phyloP scores from a whole-genome alignment of 139 green algal species.

The Chlorella sp. region DNA sequence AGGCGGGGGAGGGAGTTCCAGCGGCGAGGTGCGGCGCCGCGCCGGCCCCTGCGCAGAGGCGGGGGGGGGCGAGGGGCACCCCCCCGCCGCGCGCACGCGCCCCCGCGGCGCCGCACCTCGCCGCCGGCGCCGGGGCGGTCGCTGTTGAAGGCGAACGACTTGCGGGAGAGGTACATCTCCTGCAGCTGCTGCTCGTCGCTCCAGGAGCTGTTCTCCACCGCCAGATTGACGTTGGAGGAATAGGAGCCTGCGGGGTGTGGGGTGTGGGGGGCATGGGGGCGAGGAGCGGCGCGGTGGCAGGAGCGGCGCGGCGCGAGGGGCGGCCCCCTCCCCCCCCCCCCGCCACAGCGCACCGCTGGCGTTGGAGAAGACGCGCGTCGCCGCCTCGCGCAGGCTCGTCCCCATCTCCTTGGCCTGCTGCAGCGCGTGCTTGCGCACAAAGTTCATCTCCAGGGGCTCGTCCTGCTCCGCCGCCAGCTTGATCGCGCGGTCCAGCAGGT shows the following conservation, averaged over 20 bases:
- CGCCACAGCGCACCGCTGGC: slow-evolving; percentile 38
- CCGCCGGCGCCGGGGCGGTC: slow-evolving; percentile 92
- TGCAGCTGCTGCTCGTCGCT: slow-evolving; percentile 95
- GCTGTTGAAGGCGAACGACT: slow-evolving; percentile 98
- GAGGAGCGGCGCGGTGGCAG: not conserved
- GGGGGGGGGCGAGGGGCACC: too few species aligned
- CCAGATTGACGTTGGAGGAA: slow-evolving; percentile 99
- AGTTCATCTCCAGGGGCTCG: slow-evolving; percentile 99
- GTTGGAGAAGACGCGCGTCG: slow-evolving; percentile 98
- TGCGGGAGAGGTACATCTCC: slow-evolving; percentile 96
- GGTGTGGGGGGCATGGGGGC: not conserved
- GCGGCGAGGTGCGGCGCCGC: too few species aligned
- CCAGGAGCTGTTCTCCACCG: slow-evolving; percentile 97
- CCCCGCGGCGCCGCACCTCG: slow-evolving; percentile 59
- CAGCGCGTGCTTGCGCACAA: slow-evolving; percentile 97
- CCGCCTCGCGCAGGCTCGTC: slow-evolving; percentile 85
- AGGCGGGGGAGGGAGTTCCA: not conserved
- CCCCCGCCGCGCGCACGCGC: not conserved
- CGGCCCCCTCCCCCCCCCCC: not conserved
- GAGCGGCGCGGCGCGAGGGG: not conserved
- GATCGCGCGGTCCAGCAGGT: slow-evolving; percentile 94
- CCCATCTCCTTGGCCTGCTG: slow-evolving; percentile 93
- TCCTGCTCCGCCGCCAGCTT: slow-evolving; percentile 98
- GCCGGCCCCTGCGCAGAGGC: too few species aligned
- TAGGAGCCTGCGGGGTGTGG: slow-evolving; percentile 79